Conservation (phyloP, 1,139 yeast genomes). For the Taphrina wiesneri region DNA sequence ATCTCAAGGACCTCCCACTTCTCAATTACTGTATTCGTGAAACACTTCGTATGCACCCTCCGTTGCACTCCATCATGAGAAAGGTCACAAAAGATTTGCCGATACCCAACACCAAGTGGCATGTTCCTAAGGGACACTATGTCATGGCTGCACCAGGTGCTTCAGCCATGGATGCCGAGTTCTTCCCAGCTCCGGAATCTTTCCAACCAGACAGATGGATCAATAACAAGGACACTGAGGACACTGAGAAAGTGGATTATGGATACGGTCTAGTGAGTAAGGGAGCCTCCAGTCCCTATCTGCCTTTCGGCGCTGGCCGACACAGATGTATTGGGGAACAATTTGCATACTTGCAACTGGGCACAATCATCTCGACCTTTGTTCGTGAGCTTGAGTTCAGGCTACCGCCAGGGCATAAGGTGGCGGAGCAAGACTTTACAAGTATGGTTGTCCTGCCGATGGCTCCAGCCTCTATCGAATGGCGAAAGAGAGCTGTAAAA, state of each 20-base stretch:
- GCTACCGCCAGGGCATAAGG: slow-evolving; percentile 53
- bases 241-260: slow-evolving; percentile 61
- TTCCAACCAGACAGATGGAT: slow-evolving; percentile 91
- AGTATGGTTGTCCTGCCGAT: slow-evolving; percentile 37
- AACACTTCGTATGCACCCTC: slow-evolving; percentile 92
- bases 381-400: slow-evolving; percentile 79
- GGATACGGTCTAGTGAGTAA: slow-evolving; percentile 95
- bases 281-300: slow-evolving; percentile 92
- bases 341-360: slow-evolving; percentile 92
- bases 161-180: slow-evolving; percentile 72
- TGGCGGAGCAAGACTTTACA: slow-evolving; percentile 78
- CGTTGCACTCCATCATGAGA: slow-evolving; percentile 93
- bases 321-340: slow-evolving; percentile 99
- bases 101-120: slow-evolving; percentile 75
- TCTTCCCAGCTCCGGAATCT: slow-evolving; percentile 68
- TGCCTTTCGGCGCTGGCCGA: slow-evolving; percentile 99
- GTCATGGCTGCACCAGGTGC: slow-evolving; percentile 94
- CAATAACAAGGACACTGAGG: slow-evolving; percentile 46
- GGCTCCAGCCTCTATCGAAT: slow-evolving; percentile 27
- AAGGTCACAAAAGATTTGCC: slow-evolving; percentile 76
- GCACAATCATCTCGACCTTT: slow-evolving; percentile 74
- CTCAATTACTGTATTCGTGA: slow-evolving; percentile 84
- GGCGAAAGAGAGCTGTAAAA: slow-evolving; percentile 22
- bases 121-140: slow-evolving; percentile 85
- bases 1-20: slow-evolving; percentile 75